These are phyloP conservation scores for Blastocladiella emersonii DNA, from an alignment of 371 early-diverging fungal genomes.

Conservation along the genomic window DNA sequence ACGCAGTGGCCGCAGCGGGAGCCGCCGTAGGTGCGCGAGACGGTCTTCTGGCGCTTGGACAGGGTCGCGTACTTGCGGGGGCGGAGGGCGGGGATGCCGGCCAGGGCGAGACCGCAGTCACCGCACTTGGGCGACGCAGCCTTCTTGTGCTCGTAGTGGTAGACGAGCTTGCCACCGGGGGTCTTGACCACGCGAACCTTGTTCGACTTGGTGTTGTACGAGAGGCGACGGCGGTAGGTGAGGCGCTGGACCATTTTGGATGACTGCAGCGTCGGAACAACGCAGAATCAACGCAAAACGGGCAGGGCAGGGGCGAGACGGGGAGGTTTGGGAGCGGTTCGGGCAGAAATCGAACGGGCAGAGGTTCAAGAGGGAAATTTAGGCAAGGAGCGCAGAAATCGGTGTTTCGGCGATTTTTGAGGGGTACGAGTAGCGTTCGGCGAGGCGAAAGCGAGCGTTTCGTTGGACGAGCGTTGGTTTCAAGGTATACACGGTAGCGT, in stretches of 20 bases:
- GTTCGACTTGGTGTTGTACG: slow-evolving; percentile 98
- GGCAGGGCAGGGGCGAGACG: too few relatives aligned
- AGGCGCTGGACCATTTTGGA: slow-evolving; percentile 67
- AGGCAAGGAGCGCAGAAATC: too few relatives aligned
- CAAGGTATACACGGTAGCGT: too few relatives aligned
- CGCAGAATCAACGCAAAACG: too few relatives aligned
- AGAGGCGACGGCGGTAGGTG: slow-evolving; percentile 91
- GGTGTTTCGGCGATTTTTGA: too few relatives aligned
- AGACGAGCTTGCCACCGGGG: slow-evolving; percentile 87
- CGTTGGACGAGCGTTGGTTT: too few relatives aligned
- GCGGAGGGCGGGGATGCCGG: slow-evolving; percentile 88
- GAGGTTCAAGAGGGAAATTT: too few relatives aligned
- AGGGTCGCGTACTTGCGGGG: slow-evolving; percentile 77
- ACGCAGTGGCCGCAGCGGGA: slow-evolving; percentile 88
- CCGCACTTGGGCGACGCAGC: slow-evolving; percentile 89
- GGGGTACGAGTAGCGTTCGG: too few relatives aligned
- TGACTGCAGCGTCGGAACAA: too few relatives aligned
- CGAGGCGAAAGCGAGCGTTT: too few relatives aligned
- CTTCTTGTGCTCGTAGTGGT: slow-evolving; percentile 85
- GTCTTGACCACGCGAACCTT: slow-evolving; percentile 90
- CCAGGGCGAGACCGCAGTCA: slow-evolving; percentile 83
- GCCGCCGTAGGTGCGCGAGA: slow-evolving; percentile 94
- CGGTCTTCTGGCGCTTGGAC: slow-evolving; percentile 84
- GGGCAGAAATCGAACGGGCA: too few relatives aligned
- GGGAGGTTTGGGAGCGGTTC: too few relatives aligned